Conservation (phyloP, 129 eudicot genomes). For the Flaveria ramosissima region DNA sequence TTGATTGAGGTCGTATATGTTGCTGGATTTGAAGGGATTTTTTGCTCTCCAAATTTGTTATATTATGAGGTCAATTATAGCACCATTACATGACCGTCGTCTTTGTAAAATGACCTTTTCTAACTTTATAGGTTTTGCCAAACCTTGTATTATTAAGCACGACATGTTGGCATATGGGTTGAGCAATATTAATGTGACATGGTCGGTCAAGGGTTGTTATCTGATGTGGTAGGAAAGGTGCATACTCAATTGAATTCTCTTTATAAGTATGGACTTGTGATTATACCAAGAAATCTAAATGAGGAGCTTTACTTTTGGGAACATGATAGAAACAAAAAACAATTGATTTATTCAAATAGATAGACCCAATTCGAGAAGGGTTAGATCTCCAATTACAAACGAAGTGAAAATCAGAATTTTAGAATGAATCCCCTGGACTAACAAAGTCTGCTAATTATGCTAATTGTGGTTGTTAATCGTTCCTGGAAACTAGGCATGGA, state of each 20-base stretch:
- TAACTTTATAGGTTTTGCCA: not conserved
- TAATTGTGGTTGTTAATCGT: too few relatives aligned
- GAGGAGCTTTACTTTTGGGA: not conserved
- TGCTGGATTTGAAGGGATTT: not conserved
- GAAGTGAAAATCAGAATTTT: too few relatives aligned
- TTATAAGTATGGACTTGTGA: not conserved
- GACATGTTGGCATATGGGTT: too few relatives aligned
- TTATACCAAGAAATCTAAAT: not conserved
- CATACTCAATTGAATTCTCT: not conserved
- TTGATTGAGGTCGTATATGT: not conserved
- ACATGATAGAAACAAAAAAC: too few relatives aligned
- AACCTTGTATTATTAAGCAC: not conserved
- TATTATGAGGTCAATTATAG: not conserved
- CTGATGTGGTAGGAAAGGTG: not conserved
- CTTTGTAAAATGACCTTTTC: too few relatives aligned
- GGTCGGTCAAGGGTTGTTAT: not conserved
- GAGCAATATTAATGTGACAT: not conserved
- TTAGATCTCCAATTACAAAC: too few relatives aligned
- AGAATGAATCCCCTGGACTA: too few relatives aligned
- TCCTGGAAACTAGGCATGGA: too few relatives aligned
- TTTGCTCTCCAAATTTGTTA: too few relatives aligned
- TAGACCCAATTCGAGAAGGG: too few relatives aligned
- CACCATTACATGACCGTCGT: not conserved
- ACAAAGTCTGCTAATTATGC: too few relatives aligned
- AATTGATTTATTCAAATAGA: too few relatives aligned